Percentiles rank a stretch among this genome's conserved stretches.
phyloP scores from a whole-genome alignment of 352 stramenopile genomes.

The Globisporangium spiculum region DNA sequence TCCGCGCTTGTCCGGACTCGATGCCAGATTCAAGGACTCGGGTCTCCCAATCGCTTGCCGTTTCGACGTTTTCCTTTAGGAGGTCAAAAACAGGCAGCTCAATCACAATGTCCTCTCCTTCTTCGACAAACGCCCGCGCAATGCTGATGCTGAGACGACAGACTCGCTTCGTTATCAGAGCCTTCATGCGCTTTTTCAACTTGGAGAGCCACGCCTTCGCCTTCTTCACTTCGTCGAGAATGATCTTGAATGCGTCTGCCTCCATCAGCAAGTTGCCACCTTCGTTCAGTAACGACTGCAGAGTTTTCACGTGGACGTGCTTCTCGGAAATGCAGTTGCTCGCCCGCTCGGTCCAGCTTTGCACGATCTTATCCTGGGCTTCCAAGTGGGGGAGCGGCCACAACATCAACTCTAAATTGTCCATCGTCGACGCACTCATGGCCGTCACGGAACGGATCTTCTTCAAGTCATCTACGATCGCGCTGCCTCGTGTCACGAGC shows the following conservation, averaged over 20 bases:
- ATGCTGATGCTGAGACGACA: conserved; percentile 57
- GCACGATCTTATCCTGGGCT: conserved; percentile 57
- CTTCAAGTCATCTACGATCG: conserved; percentile 33
- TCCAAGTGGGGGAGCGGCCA: conserved; percentile 76
- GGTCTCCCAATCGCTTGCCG: conserved; percentile 78
- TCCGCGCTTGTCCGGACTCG: conserved; percentile 73
- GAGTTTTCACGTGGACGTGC: conserved; percentile 46
- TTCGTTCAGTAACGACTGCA: conserved; percentile 57
- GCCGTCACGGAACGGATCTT: conserved; percentile 18
- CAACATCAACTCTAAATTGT: conserved; percentile 49
- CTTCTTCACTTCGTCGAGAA: conserved; percentile 82
- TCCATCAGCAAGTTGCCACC: conserved; percentile 62
- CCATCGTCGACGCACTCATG: conserved; percentile 32
- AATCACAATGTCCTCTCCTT: conserved; percentile 77
- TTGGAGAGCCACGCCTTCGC: conserved; percentile 81
- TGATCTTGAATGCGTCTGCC: conserved; percentile 68
- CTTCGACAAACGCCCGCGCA: conserved; percentile 69
- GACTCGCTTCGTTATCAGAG: conserved; percentile 67
- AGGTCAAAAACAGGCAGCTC: conserved; percentile 71
- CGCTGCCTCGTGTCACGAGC: conserved; percentile 50
- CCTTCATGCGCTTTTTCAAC: conserved; percentile 78
- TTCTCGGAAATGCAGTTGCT: conserved; percentile 60
- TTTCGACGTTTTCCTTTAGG: conserved; percentile 77
- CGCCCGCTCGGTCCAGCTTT: conserved; percentile 61
- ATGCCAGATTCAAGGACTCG: conserved; percentile 73